These are phyloP conservation scores for Penicillium sp. DNA, from an alignment of 2,329 filamentous ascomycete genomes.

Conservation along the genomic window DNA sequence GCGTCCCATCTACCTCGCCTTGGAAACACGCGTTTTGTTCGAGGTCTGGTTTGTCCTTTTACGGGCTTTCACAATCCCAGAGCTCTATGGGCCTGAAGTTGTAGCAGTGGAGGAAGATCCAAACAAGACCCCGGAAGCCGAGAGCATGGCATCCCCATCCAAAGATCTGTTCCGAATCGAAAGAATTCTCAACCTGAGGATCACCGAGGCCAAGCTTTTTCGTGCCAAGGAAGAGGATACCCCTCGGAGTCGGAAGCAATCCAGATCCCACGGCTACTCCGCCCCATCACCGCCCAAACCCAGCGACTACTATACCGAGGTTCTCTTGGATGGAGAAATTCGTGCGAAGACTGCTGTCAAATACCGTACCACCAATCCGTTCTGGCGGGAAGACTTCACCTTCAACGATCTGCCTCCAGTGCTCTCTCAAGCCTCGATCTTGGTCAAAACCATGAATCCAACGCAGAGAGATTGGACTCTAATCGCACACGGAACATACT, in stretches of 20 bases:
- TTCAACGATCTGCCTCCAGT: constrained; percentile 54
- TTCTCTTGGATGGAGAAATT: constrained; percentile 54
- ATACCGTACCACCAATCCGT: constrained; percentile 49
- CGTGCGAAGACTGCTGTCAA: constrained; percentile 55
- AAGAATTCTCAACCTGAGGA: constrained; percentile 61
- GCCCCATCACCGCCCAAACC: constrained; percentile 30
- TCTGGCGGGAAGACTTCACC: constrained; percentile 55
- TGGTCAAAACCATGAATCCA: constrained; percentile 52
- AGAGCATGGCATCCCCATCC: constrained; percentile 40
- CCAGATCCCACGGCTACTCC: constrained; percentile 34
- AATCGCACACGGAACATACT: constrained; percentile 49
- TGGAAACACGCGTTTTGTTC: constrained; percentile 87
- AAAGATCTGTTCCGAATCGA: constrained; percentile 71
- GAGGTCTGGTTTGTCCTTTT: constrained; percentile 97
- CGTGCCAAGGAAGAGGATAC: constrained; percentile 37
- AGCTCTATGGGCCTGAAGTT: constrained; percentile 75
- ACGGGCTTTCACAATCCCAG: constrained; percentile 87
- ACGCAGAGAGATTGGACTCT: constrained; percentile 56
- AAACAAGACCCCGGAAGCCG: constrained; percentile 35
- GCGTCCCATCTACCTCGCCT: constrained; percentile 84
- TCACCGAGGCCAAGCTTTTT: constrained; percentile 65
- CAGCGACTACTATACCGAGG: constrained; percentile 54
- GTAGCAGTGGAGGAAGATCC: constrained; percentile 55
- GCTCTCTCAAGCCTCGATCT: constrained; percentile 50
- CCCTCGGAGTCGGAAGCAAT: constrained; percentile 38